Evolutionary conservation across 768 basidiomycete species (phyloP), one percentile per base, ranked within the genome.

Genomic region (Lyophyllum decastes): DNA sequence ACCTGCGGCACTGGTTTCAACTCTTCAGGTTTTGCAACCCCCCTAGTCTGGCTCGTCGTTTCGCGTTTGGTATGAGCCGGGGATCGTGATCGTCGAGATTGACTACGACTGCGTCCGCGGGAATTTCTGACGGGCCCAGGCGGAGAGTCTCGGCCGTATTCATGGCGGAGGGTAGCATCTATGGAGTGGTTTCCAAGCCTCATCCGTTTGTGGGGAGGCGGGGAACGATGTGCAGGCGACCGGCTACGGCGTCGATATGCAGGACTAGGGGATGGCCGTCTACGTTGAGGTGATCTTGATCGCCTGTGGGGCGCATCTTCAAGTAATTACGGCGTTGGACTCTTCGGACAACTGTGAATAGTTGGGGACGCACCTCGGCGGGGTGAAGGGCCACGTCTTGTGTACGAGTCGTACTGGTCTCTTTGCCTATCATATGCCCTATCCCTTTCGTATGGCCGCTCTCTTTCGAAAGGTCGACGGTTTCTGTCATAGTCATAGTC

Each of bases 121-220:
- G 57, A 61, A 25, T 41, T 44, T 21, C 49, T 54, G 33, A 25
- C 52, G 24, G 52, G 33, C 44, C 40, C 54, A 50, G 8, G 47
- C 21, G 44, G 54, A 17, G 71, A 66, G 16, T 65, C 64, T 11
- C 55, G 59, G 34, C 64, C 51, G 33, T 38, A 30, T 40, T 52
- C 49, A 16, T 54, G 61, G 16, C 64, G 65, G 49, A 72, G 58
- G 49, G 67, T 69, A 22, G 55, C 54, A 34, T 55, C 56, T 27
- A 69, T 66, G 30, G 72, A 68, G 57, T 71, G 69, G 41, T 71
- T 70, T 16, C 69, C 72, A 17, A 70, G 52, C 53, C 66, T 67
- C 47, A 71, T 55, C 11, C 61, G 54, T 57, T 61, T 65, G 17
- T 34, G 34, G 8, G 57, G 57, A 9, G 60, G 60, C 27, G 68